phyloP scores from a whole-genome alignment of 2,329 filamentous ascomycete genomes.

The Diaporthe amygdali region DNA sequence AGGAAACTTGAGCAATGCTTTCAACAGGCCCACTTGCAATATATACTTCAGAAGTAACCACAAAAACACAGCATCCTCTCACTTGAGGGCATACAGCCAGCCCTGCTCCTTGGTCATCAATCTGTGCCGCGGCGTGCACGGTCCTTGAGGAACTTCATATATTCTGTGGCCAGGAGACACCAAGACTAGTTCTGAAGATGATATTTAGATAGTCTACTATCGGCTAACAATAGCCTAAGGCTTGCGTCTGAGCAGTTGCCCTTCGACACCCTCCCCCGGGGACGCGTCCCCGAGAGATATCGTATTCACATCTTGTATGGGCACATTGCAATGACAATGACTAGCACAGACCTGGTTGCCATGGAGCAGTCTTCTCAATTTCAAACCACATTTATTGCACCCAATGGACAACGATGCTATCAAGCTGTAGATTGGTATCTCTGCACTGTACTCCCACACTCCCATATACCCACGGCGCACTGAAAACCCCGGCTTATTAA shows the following conservation, averaged over 20 bases:
- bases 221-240: too few species aligned
- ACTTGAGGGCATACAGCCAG: conserved; percentile 55
- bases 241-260: too few species aligned
- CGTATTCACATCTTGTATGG: background rate
- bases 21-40: background rate
- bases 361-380: background rate
- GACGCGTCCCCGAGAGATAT: too few species aligned
- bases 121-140: conserved; percentile 59
- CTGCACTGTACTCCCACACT: background rate
- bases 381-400: background rate
- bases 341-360: background rate
- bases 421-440: conserved; percentile 11
- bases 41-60: background rate
- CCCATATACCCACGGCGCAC: background rate
- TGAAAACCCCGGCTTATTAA: background rate
- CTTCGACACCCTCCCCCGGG: too few species aligned
- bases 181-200: too few species aligned
- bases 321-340: background rate
- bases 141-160: conserved; percentile 55
- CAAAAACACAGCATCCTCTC: background rate
- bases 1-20: background rate
- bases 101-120: conserved; percentile 63
- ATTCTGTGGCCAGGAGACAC: conserved; percentile 58
- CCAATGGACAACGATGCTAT: background rate
- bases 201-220: too few species aligned